phyloP scores from a whole-genome alignment of 805 yeast species.

The Sugiyamaella valdiviana region DNA sequence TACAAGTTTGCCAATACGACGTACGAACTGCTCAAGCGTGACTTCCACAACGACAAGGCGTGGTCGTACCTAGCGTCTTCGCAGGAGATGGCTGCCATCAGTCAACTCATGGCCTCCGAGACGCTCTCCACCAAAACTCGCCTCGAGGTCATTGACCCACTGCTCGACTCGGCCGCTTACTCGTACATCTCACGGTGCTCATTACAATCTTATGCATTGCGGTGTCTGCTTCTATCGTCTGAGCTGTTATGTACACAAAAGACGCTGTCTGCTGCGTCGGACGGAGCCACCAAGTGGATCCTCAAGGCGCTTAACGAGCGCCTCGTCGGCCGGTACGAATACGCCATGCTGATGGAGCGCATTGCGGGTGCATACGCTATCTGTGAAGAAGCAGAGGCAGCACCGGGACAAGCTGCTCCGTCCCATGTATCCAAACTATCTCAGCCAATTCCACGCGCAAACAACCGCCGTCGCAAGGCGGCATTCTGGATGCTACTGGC shows the following conservation, averaged over 20 bases:
- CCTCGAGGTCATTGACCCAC: constrained; percentile 50
- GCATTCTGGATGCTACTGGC: constrained; percentile 73
- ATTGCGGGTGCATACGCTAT: constrained; percentile 46
- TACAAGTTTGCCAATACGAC: constrained; percentile 76
- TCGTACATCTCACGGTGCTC: constrained; percentile 68
- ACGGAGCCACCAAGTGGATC: constrained; percentile 42
- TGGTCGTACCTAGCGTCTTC: constrained; percentile 75
- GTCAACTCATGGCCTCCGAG: constrained; percentile 51
- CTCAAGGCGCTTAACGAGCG: constrained; percentile 39
- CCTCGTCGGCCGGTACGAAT: constrained; percentile 37
- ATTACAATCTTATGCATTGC: constrained; percentile 60
- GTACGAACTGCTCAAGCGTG: constrained; percentile 76
- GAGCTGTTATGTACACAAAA: constrained; percentile 54
- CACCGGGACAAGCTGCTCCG: background rate
- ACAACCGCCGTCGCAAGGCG: constrained; percentile 63
- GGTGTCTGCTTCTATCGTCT: constrained; percentile 59
- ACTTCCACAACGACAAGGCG: constrained; percentile 68
- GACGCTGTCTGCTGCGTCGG: constrained; percentile 39
- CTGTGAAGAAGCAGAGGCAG: constrained; percentile 15
- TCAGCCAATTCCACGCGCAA: constrained; percentile 37
- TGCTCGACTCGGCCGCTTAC: constrained; percentile 66
- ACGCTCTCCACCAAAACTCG: constrained; percentile 39
- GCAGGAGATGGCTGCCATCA: constrained; percentile 81
- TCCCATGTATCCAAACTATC: background rate
- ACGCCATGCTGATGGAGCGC: constrained; percentile 48